Base-by-base conservation (phyloP, 352 stramenopile genomes). In the Phytopythium chamaehyphon region DNA sequence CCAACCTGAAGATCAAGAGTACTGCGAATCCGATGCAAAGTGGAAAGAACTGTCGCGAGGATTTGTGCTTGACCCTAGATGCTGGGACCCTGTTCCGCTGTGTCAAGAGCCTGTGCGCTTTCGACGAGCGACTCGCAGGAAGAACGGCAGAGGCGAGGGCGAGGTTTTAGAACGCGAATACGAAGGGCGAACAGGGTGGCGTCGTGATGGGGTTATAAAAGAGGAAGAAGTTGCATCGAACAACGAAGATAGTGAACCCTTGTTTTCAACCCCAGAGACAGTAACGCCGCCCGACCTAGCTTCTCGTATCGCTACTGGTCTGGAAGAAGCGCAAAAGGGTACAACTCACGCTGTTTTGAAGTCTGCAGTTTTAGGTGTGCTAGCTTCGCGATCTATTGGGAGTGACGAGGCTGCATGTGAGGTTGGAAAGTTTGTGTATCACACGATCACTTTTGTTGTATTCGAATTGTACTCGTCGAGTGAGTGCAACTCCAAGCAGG, bases 11-110 rank as follows among this genome's bases (percentile, higher is more conserved):
- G 28, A 47, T 11, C 49, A 62, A 19, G 15, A 51, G 18, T 51
- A 18, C 11, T 21, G n/a, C 31, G n/a, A 14, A 6, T 16, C 28
- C 3, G 15, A 5, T 1, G 40, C 21, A 0, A 47, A 56, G 9
- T 88, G 73, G 76, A 64, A 64, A 39, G 76, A 90, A 33, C 53
- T 84, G 2, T 88, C 74, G 19, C 61, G 79, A 35, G 79, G 79
- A 0, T 90, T 88, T 49, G 54, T 84, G 39, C 57, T 90, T 24
- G 70, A 86, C 49, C 61, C 64, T 3, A 69, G 66, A n/a, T 73
- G 64, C 44, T 90, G 76, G 76, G 73, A 87, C 44, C 73, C 76
- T 31, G 57, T 62, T 6, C 72, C 75, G 38, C 46, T 84, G 26
- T 79, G 66, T 35, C 66, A 66, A 38, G 71, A 81, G 19, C 62